Conservation (phyloP, 495 filamentous ascomycete genomes). For the Annulohypoxylon maeteangense region DNA sequence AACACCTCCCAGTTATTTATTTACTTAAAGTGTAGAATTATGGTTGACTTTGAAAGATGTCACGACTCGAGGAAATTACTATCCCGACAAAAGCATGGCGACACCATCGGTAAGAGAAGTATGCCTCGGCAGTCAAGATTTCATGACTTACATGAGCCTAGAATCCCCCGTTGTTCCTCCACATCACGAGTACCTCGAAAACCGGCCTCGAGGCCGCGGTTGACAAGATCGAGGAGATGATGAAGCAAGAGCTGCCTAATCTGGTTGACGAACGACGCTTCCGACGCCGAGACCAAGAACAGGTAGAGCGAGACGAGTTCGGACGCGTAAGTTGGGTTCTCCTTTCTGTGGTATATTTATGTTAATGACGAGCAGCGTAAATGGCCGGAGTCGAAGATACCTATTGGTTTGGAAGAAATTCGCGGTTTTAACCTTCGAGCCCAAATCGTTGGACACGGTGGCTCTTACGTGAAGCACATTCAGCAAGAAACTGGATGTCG, state of each 20-base stretch:
- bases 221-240: slow-evolving; percentile 86
- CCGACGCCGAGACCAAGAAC: slow-evolving; percentile 85
- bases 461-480: slow-evolving; percentile 96
- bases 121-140: neutral
- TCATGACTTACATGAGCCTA: slow-evolving; percentile 51
- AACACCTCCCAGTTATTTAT: slow-evolving; percentile 60
- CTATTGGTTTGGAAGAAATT: slow-evolving; percentile 87
- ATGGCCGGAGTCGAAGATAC: slow-evolving; percentile 97
- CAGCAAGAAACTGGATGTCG: slow-evolving; percentile 93
- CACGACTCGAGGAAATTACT: slow-evolving; percentile 95
- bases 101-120: slow-evolving; percentile 79
- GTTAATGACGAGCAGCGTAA: slow-evolving; percentile 74
- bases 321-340: slow-evolving; percentile 73
- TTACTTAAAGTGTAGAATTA: slow-evolving; percentile 61
- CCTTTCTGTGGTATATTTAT: slow-evolving; percentile 37
- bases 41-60: slow-evolving; percentile 86
- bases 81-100: slow-evolving; percentile 97
- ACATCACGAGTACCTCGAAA: slow-evolving; percentile 93
- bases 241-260: slow-evolving; percentile 95
- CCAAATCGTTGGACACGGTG: slow-evolving; percentile 92
- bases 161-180: slow-evolving; percentile 94
- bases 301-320: slow-evolving; percentile 93
- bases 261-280: slow-evolving; percentile 96
- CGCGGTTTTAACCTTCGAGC: slow-evolving; percentile 97
- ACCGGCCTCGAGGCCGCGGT: slow-evolving; percentile 90